Conservation (phyloP, 352 stramenopile genomes). For the Pythium dissotocum region DNA sequence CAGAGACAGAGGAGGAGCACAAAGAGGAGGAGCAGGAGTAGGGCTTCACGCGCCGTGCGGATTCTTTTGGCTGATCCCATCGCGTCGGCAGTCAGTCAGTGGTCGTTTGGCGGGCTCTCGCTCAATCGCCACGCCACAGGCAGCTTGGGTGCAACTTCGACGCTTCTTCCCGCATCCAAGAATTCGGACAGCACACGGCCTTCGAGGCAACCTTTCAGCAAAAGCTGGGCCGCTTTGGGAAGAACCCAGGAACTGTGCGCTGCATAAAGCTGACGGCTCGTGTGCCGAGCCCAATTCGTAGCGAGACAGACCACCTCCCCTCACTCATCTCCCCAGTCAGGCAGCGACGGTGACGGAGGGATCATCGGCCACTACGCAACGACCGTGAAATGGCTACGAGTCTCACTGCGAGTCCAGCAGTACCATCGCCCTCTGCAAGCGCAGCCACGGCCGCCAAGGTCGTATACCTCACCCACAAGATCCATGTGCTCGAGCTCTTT, state of each 20-base stretch:
- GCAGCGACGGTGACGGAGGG: not conserved
- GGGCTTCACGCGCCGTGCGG: not conserved
- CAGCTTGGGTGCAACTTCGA: not conserved
- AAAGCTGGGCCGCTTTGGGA: not conserved
- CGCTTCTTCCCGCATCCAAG: not conserved
- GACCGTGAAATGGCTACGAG: not conserved
- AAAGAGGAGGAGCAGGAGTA: not conserved
- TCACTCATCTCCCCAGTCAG: not conserved
- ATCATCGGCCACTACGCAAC: not conserved
- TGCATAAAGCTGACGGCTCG: not conserved
- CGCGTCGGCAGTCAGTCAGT: not conserved
- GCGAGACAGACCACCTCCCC: not conserved
- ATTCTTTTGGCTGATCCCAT: not conserved
- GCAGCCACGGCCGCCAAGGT: not conserved
- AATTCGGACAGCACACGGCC: not conserved
- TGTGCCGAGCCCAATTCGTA: not conserved
- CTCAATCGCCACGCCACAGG: not conserved
- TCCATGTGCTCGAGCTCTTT: constrained; percentile 18
- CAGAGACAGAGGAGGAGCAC: no score
- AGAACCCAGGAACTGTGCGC: not conserved
- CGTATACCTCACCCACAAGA: constrained; percentile 24
- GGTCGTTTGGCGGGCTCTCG: not conserved
- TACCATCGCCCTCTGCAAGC: not conserved
- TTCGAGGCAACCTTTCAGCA: not conserved
- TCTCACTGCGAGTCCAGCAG: not conserved